Conservation (phyloP, 2,329 filamentous ascomycete genomes). For the Cordyceps cateniannulata region DNA sequence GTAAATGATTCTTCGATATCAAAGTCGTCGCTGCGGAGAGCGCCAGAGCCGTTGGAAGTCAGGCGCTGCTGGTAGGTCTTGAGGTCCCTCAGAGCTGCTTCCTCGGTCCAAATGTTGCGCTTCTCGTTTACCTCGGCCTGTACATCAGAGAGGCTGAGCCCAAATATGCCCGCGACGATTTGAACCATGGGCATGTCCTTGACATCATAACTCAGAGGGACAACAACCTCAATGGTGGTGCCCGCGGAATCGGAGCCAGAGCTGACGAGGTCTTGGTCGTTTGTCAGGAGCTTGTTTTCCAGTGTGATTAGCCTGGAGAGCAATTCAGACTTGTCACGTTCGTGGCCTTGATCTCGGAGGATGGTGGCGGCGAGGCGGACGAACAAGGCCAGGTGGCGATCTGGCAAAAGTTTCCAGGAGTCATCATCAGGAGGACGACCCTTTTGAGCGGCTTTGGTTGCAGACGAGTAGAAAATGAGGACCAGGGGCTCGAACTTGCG, state of each 20-base stretch:
- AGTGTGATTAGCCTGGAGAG: constrained; percentile 70
- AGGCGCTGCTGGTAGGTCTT: constrained; percentile 90
- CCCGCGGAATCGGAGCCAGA: constrained; percentile 28
- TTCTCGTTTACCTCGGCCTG: constrained; percentile 84
- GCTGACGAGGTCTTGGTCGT: constrained; percentile 74
- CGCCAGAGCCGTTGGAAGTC: constrained; percentile 70
- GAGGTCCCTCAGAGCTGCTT: constrained; percentile 81
- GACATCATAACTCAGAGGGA: constrained; percentile 83
- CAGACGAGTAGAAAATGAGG: constrained; percentile 92
- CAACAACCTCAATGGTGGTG: constrained; percentile 67
- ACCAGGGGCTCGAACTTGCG: constrained; percentile 86
- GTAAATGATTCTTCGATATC: constrained; percentile 83
- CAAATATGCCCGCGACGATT: constrained; percentile 80
- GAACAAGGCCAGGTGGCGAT: constrained; percentile 91
- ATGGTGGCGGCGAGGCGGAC: constrained; percentile 77
- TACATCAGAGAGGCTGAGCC: constrained; percentile 67
- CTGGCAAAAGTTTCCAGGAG: constrained; percentile 83
- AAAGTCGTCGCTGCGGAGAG: constrained; percentile 79
- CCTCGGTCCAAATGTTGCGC: constrained; percentile 79
- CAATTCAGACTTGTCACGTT: constrained; percentile 78
- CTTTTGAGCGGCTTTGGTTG: constrained; percentile 77
- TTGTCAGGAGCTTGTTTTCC: constrained; percentile 88
- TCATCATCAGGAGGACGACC: constrained; percentile 73
- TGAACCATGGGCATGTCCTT: constrained; percentile 96
- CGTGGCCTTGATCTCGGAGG: constrained; percentile 76